Conservation (phyloP, 257 asterid genomes). For the Haberlea rhodopensis region DNA sequence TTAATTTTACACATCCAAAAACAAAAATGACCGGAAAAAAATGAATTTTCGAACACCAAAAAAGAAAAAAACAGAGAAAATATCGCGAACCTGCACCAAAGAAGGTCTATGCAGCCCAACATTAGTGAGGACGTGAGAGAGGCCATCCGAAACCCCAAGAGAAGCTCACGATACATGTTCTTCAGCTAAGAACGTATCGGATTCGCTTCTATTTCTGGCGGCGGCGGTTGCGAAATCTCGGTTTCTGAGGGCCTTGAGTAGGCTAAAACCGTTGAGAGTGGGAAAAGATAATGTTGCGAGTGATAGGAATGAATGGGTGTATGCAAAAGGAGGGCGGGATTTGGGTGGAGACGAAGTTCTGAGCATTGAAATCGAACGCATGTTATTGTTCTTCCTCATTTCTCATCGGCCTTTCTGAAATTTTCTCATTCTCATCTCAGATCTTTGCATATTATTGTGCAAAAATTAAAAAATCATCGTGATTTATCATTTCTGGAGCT, state of each 20-base stretch:
- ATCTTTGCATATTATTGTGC: no score
- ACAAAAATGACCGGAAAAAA: constrained; percentile 6
- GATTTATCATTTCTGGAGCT: no score
- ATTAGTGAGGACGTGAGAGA: constrained; percentile 56
- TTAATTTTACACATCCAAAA: not conserved
- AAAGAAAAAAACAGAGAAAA: not conserved
- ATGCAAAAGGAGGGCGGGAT: constrained; percentile 17
- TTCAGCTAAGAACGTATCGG: constrained; percentile 76
- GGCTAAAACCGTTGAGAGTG: constrained; percentile 21
- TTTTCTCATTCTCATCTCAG: no score
- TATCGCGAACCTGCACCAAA: constrained; percentile 64
- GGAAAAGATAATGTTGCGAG: constrained; percentile 27
- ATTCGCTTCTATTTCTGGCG: constrained; percentile 29
- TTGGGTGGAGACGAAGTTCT: constrained; percentile 37
- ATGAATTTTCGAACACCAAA: not conserved
- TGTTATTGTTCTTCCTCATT: no score
- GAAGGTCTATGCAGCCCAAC: constrained; percentile 83
- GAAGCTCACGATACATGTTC: constrained; percentile 78
- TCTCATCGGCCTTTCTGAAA: no score
- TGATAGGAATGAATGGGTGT: constrained; percentile 23
- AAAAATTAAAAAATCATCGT: no score
- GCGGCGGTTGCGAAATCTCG: constrained; percentile 49
- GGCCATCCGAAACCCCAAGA: constrained; percentile 67
- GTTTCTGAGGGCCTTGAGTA: constrained; percentile 30
- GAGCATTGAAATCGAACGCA: constrained; percentile 52